These are phyloP conservation scores for Tetrahymena malaccensis DNA, from an alignment of 73 alveolate genomes.

Conservation along the genomic window DNA sequence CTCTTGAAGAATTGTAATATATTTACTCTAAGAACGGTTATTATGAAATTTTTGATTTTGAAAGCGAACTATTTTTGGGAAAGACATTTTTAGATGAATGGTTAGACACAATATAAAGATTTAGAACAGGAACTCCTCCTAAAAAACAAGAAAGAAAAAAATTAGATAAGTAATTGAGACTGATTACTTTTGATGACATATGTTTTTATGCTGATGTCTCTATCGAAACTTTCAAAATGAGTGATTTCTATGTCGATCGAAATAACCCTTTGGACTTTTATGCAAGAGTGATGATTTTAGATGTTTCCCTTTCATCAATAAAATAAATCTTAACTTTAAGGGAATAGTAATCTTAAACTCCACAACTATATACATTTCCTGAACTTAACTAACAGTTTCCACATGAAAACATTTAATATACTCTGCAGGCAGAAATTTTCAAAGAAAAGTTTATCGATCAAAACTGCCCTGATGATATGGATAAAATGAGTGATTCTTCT, in stretches of 20 bases:
- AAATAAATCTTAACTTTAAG: background rate
- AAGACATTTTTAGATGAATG: background rate
- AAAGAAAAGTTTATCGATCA: background rate
- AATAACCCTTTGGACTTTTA: background rate
- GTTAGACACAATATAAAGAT: background rate
- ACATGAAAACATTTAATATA: background rate
- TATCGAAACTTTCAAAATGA: background rate
- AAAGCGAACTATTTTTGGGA: background rate
- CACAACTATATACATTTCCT: background rate
- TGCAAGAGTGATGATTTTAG: background rate
- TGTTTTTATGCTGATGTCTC: background rate
- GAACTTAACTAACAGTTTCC: background rate
- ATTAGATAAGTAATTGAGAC: background rate
- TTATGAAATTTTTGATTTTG: background rate
- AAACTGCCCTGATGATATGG: background rate
- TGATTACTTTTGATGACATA: background rate
- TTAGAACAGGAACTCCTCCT: background rate
- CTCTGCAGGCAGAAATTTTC: background rate
- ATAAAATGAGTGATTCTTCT: background rate
- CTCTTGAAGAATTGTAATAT: background rate
- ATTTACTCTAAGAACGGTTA: background rate
- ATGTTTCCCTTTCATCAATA: background rate
- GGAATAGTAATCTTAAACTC: background rate
- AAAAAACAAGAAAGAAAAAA: background rate
- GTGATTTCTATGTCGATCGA: background rate